These are phyloP conservation scores for Hevea brasiliensis DNA, from an alignment of 345 rosid species.

Conservation along the genomic window DNA sequence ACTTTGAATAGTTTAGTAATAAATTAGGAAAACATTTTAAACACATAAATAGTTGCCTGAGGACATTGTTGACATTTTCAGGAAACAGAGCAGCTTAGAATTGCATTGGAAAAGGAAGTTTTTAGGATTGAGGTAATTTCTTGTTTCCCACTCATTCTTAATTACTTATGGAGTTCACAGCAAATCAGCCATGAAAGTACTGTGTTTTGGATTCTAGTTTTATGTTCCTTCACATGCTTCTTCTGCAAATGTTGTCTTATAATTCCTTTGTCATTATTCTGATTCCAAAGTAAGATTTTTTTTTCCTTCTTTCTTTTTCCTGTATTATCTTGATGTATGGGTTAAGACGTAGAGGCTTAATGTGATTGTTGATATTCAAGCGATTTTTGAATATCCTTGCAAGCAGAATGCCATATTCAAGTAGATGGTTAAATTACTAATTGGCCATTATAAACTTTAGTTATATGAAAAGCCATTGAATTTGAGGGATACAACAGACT, in stretches of 20 bases:
- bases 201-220: background rate
- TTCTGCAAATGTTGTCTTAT: background rate
- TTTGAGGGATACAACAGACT: background rate
- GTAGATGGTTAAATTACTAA: background rate
- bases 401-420: background rate
- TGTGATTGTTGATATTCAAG: background rate
- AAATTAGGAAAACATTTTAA: slow-evolving; percentile 9
- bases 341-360: background rate
- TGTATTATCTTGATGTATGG: background rate
- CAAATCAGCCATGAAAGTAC: background rate
- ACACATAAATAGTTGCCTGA: slow-evolving; percentile 17
- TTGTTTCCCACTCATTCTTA: background rate
- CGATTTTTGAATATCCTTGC: background rate
- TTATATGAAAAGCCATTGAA: background rate
- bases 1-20: background rate
- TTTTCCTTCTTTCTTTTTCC: background rate
- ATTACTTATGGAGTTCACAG: background rate
- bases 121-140: slow-evolving; percentile 67
- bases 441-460: background rate
- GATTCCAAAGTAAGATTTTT: background rate
- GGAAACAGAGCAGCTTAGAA: slow-evolving; percentile 77
- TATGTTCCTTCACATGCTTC: background rate
- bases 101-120: slow-evolving; percentile 72
- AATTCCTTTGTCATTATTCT: background rate
- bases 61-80: slow-evolving; percentile 37